Evolutionary conservation across 148 eudicot species (phyloP).

Genomic region (Simmondsia chinensis): DNA sequence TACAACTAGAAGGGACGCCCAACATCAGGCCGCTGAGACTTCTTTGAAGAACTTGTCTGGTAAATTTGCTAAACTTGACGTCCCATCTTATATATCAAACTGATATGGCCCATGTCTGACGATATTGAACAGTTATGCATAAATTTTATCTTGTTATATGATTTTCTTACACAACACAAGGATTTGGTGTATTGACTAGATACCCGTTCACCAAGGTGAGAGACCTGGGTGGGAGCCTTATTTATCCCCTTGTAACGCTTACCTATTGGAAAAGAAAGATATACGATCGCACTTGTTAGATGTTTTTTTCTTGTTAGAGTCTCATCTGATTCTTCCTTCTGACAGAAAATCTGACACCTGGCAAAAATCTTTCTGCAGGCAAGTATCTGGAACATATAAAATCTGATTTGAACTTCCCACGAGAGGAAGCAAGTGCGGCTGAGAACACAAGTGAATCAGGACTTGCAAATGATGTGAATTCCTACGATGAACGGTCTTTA

Average conservation of each 20-base stretch:
- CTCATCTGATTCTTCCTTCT: neutral
- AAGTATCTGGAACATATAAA: constrained; percentile 50
- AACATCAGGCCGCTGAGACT: constrained; percentile 39
- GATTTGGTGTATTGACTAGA: too few species aligned
- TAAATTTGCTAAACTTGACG: constrained; percentile 10
- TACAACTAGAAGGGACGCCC: constrained; percentile 56
- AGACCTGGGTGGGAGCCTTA: too few species aligned
- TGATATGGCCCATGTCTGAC: too few species aligned
- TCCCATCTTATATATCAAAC: too few species aligned
- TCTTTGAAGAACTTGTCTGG: constrained; percentile 51
- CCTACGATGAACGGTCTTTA: constrained; percentile 39
- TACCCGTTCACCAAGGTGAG: too few species aligned
- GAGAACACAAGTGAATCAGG: constrained; percentile 35
- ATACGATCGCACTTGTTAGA: too few species aligned
- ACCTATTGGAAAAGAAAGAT: too few species aligned
- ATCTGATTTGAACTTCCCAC: constrained; percentile 35
- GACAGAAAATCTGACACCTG: constrained; percentile 4
- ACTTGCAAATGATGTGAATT: constrained; percentile 30
- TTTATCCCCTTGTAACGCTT: too few species aligned
- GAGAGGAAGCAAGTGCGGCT: constrained; percentile 47
- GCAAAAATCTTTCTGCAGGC: constrained; percentile 38
- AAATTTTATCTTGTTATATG: too few species aligned
- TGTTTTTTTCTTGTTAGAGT: too few species aligned
- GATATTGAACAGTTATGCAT: too few species aligned
- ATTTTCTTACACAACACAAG: too few species aligned